phyloP scores from a whole-genome alignment of 176 grass and related monocot species.

The Areca catechu region DNA sequence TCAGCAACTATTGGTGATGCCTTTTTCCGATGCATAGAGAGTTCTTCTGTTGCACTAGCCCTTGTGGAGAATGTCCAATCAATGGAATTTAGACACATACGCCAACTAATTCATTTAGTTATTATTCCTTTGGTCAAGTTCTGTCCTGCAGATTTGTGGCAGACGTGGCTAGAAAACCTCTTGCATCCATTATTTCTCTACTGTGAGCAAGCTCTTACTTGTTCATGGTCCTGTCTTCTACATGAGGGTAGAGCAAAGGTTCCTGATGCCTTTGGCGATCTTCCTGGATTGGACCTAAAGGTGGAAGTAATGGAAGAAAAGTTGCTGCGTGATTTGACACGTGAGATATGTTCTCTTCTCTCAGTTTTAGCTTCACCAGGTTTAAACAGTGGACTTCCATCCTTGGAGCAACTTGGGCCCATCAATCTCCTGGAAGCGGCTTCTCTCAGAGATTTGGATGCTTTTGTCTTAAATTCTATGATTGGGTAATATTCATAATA shows the following conservation, averaged over 20 bases:
- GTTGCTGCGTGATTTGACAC: slow-evolving; percentile 87
- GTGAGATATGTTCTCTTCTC: slow-evolving; percentile 79
- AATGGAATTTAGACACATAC: slow-evolving; percentile 94
- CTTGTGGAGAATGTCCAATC: slow-evolving; percentile 75
- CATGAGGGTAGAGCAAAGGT: slow-evolving; percentile 65
- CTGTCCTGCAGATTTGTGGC: slow-evolving; percentile 65
- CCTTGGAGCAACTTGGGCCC: slow-evolving; percentile 82
- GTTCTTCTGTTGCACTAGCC: slow-evolving; percentile 53
- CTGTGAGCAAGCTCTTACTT: slow-evolving; percentile 85
- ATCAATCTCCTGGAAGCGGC: slow-evolving; percentile 54
- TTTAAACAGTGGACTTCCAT: slow-evolving; percentile 75
- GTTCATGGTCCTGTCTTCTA: slow-evolving; percentile 83
- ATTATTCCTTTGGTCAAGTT: slow-evolving; percentile 78
- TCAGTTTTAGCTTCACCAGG: slow-evolving; percentile 56
- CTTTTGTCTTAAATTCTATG: slow-evolving; percentile 63
- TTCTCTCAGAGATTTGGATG: slow-evolving; percentile 50
- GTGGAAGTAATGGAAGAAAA: slow-evolving; percentile 98
- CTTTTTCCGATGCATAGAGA: slow-evolving; percentile 60
- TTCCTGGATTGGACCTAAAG: slow-evolving; percentile 87
- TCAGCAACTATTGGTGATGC: slow-evolving; percentile 73
- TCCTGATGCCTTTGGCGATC: slow-evolving; percentile 83
- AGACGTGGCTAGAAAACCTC: slow-evolving; percentile 46
- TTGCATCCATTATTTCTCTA: slow-evolving; percentile 75
- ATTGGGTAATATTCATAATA: slow-evolving; percentile 49
- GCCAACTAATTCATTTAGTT: slow-evolving; percentile 86